Base-by-base conservation (phyloP, 148 eudicot species). In the Vaccinium myrtillus region DNA sequence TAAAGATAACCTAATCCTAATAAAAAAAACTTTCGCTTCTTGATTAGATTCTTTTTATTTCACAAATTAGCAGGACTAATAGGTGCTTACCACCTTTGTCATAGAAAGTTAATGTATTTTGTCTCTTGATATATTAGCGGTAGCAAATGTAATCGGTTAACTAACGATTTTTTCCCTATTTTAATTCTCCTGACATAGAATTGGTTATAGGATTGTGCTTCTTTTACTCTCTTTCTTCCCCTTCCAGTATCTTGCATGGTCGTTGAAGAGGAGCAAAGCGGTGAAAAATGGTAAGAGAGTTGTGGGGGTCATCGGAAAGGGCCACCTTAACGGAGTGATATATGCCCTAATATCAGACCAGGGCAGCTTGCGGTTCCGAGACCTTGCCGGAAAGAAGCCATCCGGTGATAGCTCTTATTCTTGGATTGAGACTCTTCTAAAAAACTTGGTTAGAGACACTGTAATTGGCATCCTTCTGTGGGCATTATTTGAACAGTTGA, bases 241-340 rank as follows among this genome's bases (percentile, higher is more conserved):
- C 46, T 81, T 87, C 82, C 90, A 97, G 99, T 97, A 93, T 85
- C 90, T 95, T 59, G 98, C 99, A 8, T 97, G 99, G 99, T 97
- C 99, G 58, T 89, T 97, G 87, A 95, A 97, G 88, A 87, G 98
- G 88, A 94, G 99, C 92, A 94, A 97, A 90, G 99, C 99, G 14
- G 99, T 97, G 83, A 93, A 92, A 15, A 85, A 90, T 56, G 87
- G 96, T 82, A 93, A 95, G 90, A 84, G 88, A 85, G 98, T 97
- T 79, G 98, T 97, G n/a, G 99, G 99, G 65, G 96, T 97, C 21
- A 93, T 97, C 10, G 99, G 99, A 43, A 94, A 92, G 83, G 98
- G 98, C 18, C 99, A 95, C 86, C 84, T 97, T 88, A 97, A 97
- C 55, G 99, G 99, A 81, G 99, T 97, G 78, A 91, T 97, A 80